phyloP scores from a whole-genome alignment of 805 yeast species.

The Kazachstania taianensis region DNA sequence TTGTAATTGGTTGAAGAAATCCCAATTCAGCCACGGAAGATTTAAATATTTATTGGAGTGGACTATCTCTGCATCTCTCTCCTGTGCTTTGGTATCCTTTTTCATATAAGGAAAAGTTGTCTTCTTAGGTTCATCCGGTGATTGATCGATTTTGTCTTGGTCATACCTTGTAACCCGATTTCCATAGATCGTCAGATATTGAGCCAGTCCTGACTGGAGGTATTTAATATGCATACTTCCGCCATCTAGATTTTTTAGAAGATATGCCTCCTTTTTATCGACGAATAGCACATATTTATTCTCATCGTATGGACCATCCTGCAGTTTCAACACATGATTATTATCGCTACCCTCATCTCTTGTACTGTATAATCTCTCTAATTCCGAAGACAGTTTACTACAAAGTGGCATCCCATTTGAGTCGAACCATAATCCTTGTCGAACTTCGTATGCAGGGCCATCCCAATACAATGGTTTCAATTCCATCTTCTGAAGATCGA shows the following conservation, averaged over 20 bases:
- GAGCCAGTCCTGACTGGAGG: conserved; percentile 28
- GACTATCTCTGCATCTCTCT: too few relatives aligned
- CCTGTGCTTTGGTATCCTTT: background rate
- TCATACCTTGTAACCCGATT: conserved; percentile 9
- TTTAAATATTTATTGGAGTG: too few relatives aligned
- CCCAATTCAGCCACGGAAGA: conserved; percentile 7
- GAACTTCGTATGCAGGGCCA: conserved; percentile 73
- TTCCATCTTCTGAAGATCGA: conserved; percentile 44
- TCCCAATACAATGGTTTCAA: conserved; percentile 76
- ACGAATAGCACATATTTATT: conserved; percentile 28
- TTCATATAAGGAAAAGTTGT: too few relatives aligned
- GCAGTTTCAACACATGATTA: conserved; percentile 1
- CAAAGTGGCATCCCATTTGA: conserved; percentile 47
- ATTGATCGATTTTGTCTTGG: background rate
- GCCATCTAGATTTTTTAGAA: conserved; percentile 36
- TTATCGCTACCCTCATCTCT: background rate
- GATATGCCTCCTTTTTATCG: conserved; percentile 35
- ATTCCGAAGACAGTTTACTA: conserved; percentile 38
- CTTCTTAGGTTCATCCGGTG: background rate
- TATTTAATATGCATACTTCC: conserved; percentile 32
- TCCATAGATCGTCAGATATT: conserved; percentile 37
- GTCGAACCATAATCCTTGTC: conserved; percentile 80
- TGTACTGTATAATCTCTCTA: conserved; percentile 38
- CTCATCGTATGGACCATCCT: conserved; percentile 4
- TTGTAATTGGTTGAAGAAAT: conserved; percentile 4